Conservation (phyloP, 441 rosid species). For the Euphorbia corollata region DNA sequence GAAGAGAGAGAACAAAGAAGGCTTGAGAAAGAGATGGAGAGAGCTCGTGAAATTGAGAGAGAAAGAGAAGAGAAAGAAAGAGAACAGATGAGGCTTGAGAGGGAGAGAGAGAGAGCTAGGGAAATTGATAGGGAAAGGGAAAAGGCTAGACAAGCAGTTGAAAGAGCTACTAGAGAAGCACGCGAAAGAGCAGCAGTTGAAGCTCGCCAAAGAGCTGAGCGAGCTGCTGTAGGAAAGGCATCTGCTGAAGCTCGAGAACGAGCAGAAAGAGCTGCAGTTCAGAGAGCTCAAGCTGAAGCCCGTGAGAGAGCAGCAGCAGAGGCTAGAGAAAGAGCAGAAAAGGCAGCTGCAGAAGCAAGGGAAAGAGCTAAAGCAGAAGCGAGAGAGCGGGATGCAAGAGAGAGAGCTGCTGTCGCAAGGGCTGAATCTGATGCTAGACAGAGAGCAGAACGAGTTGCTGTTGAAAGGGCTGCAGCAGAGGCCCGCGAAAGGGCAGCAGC, state of each 20-base stretch:
- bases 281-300: constrained; percentile 91
- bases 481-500: constrained; percentile 65
- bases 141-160: constrained; percentile 76
- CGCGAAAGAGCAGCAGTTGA: constrained; percentile 89
- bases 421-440: constrained; percentile 46
- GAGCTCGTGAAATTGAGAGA: constrained; percentile 33
- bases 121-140: constrained; percentile 61
- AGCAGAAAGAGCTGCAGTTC: constrained; percentile 86
- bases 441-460: constrained; percentile 51
- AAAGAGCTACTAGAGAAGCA: constrained; percentile 94
- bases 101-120: constrained; percentile 56
- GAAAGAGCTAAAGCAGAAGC: constrained; percentile 52
- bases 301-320: constrained; percentile 79
- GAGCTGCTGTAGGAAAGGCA: constrained; percentile 71
- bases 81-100: constrained; percentile 56
- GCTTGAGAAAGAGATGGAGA: constrained; percentile 52
- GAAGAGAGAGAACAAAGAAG: constrained; percentile 53
- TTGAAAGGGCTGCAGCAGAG: constrained; percentile 43
- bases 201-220: constrained; percentile 74
- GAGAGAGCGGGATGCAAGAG: constrained; percentile 46
- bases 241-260: constrained; percentile 70
- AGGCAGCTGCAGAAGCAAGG: constrained; percentile 75
- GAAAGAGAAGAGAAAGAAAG: constrained; percentile 60
- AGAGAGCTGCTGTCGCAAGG: constrained; percentile 35
- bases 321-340: constrained; percentile 81